phyloP scores from a whole-genome alignment of 1,284 basidiomycete genomes.

The Naganishia albida region DNA sequence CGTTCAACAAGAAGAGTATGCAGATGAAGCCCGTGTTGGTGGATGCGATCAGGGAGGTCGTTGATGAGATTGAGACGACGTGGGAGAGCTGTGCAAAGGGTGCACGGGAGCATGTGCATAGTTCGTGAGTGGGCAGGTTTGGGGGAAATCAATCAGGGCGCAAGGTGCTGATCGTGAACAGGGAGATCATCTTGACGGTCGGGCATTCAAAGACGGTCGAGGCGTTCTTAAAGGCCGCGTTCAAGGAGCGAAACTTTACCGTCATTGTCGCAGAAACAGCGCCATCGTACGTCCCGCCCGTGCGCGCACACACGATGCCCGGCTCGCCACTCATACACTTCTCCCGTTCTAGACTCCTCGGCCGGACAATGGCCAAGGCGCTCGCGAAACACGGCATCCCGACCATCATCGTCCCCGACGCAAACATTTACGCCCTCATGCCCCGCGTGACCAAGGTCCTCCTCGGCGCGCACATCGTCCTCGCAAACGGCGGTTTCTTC shows the following conservation, averaged over 20 bases:
- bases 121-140: constrained; percentile 66
- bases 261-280: constrained; percentile 95
- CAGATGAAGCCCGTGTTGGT: constrained; percentile 62
- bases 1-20: constrained; percentile 50
- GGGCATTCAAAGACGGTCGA: constrained; percentile 95
- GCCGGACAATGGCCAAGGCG: constrained; percentile 78
- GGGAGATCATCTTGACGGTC: constrained; percentile 93
- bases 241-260: constrained; percentile 88
- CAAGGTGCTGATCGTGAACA: constrained; percentile 47
- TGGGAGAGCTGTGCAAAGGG: constrained; percentile 93
- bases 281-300: constrained; percentile 66
- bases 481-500: constrained; percentile 95
- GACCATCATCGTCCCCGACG: constrained; percentile 92
- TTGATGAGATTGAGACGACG: constrained; percentile 93
- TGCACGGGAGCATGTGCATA: constrained; percentile 93
- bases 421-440: constrained; percentile 91
- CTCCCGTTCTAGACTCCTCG: constrained; percentile 65
- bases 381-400: constrained; percentile 79
- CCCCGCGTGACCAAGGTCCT: constrained; percentile 96
- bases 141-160: too few relatives aligned
- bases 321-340: not conserved
- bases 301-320: not conserved
- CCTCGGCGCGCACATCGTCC: constrained; percentile 86
- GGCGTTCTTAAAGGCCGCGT: constrained; percentile 85
- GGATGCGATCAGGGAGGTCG: constrained; percentile 88